Base-by-base conservation (phyloP, 2,329 filamentous ascomycete genomes). In the Aspergillus fumigatus region DNA sequence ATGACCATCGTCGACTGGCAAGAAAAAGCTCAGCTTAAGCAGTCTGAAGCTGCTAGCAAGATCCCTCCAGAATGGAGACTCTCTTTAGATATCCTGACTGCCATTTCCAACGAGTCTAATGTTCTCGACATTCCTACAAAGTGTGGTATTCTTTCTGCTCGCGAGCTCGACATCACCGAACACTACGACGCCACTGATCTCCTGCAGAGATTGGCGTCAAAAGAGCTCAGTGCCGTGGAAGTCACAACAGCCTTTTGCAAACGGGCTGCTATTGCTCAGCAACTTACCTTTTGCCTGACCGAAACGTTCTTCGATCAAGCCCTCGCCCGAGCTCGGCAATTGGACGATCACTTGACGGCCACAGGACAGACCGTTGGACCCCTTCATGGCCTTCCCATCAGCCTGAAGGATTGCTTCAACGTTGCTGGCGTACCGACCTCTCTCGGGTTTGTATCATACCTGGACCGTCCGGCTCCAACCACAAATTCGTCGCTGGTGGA, bases 381-480 rank as follows among this genome's bases (percentile, higher is more conserved):
- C 0, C 74, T 88, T 0, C 85, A 88, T 63, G 85, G 86, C 1
- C 75, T 88, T 0, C 85, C 85, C 0, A 77, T 88, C 23, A 78
- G 75, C 10, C 59, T 82, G 6, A 82, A 80, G 50, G 76, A 80
- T 50, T 75, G 79, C 53, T 78, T 80, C 60, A 65, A 72, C 48
- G 58, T 80, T 26, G 68, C 73, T 7, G 82, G 82, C 7, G 75
- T 81, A 7, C 82, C 84, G 51, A 79, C 78, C 8, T 81, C 77
- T 0, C 76, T 84, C 3, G 84, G 84, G 1, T 80, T 90, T 61
- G 80, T 82, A 0, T 80, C 81, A 0, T 81, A 87, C 60, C 81
- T 86, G 2, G 79, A 80, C 40, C 77, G 85, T 50, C 83, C 86
- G 0, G 82, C 80, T 3, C 69, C 72, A 23, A 70, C 78, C 55